Conservation (phyloP, 305 asterid species). For the Fraxinus albicans region DNA sequence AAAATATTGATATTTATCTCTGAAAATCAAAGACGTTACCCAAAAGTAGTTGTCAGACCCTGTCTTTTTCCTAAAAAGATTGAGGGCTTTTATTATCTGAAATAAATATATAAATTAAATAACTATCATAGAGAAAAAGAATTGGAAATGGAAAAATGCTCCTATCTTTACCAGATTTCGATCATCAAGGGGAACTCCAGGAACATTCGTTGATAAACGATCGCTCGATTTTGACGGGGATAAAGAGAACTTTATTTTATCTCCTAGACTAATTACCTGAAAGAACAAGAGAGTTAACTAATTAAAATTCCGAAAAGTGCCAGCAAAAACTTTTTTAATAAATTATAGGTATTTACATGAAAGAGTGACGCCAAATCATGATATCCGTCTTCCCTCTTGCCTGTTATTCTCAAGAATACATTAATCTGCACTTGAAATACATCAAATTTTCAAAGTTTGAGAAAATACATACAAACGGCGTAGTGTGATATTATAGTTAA, state of each 20-base stretch:
- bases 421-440: conserved; percentile 57
- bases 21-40: conserved; percentile 39
- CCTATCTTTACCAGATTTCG: conserved; percentile 64
- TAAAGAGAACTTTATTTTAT: conserved; percentile 78
- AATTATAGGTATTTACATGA: conserved; percentile 40
- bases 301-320: not conserved
- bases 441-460: conserved; percentile 6
- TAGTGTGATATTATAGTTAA: not conserved
- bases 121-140: not conserved
- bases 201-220: conserved; percentile 72
- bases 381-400: conserved; percentile 78
- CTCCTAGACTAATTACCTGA: conserved; percentile 95
- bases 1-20: not conserved
- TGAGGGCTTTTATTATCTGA: conserved; percentile 93
- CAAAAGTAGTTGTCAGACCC: conserved; percentile 74
- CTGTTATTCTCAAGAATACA: conserved; percentile 84
- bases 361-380: conserved; percentile 98
- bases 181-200: conserved; percentile 92
- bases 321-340: not conserved
- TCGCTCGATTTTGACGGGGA: conserved; percentile 81
- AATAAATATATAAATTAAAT: conserved; percentile 4
- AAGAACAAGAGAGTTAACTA: conserved; percentile 21
- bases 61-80: conserved; percentile 88
- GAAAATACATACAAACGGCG: not conserved
- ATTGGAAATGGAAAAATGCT: not conserved